Conservation (phyloP, 1,139 yeast species). For the Sugiyamaella grinbergsii region DNA sequence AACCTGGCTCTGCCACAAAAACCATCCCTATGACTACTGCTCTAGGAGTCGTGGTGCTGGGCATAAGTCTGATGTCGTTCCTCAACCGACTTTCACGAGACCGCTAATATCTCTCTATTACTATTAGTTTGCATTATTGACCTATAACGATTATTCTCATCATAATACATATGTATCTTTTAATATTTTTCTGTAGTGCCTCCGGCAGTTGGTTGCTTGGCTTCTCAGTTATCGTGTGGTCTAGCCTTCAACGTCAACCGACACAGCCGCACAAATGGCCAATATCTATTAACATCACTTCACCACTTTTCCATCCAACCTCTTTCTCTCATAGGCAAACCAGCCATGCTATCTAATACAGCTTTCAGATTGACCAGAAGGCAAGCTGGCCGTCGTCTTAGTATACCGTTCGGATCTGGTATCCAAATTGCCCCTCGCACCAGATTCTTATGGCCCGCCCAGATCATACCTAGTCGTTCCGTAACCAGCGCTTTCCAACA, state of each 20-base stretch:
- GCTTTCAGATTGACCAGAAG: not conserved
- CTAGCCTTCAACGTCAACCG: too few relatives aligned
- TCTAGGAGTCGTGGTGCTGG: conserved; percentile 35
- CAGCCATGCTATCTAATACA: not conserved
- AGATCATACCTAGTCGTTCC: not conserved
- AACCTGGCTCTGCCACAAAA: conserved; percentile 4
- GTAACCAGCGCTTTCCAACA: conserved; percentile 16
- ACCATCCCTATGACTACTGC: conserved; percentile 33
- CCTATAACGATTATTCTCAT: not conserved
- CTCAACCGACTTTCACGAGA: conserved; percentile 32
- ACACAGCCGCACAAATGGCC: too few relatives aligned
- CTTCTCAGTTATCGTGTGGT: too few relatives aligned
- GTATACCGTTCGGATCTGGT: not conserved
- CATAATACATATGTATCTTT: conserved; percentile 2
- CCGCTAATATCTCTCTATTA: conserved; percentile 2
- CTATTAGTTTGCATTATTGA: conserved; percentile 4
- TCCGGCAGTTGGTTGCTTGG: not conserved
- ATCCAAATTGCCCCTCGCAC: not conserved
- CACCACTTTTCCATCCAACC: not conserved
- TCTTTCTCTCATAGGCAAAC: too few relatives aligned
- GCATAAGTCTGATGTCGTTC: conserved; percentile 34
- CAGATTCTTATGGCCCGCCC: conserved; percentile 1
- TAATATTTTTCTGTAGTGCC: not conserved
- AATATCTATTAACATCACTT: too few relatives aligned
- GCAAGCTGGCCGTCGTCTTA: not conserved